A percentile compares a stretch with the other conserved stretches of the same genome.
phyloP scores from a whole-genome alignment of 148 eudicot species.

The Rhododendron ferrugineum region DNA sequence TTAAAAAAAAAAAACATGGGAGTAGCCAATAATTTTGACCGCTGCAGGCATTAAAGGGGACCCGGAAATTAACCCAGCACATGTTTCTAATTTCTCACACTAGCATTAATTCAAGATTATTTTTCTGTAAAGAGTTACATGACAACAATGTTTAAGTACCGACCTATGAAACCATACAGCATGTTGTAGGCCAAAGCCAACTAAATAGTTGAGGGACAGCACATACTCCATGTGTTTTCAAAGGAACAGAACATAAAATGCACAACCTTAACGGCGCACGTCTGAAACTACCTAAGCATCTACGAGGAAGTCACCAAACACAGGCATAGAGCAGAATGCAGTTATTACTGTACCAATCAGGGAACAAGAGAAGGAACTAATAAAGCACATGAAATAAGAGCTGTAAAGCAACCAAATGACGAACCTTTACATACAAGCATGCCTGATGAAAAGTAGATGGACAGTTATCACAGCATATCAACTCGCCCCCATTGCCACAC shows the following conservation, averaged over 20 bases:
- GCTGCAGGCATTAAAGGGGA: background rate
- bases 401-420: slow-evolving; percentile 15
- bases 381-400: background rate
- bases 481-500: slow-evolving; percentile 94
- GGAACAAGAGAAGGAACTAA: background rate
- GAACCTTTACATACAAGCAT: slow-evolving; percentile 79
- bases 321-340: background rate
- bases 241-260: background rate
- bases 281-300: background rate
- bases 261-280: background rate
- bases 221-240: background rate
- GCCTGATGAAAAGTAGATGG: slow-evolving; percentile 91
- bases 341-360: background rate
- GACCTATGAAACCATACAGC: background rate
- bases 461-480: slow-evolving; percentile 94
- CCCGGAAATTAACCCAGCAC: background rate
- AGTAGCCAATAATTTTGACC: too few species aligned
- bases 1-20: too few species aligned
- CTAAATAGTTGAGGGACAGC: background rate
- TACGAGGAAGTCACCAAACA: background rate
- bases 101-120: background rate
- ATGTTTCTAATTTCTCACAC: background rate
- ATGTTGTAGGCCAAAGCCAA: background rate
- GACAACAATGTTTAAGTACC: background rate
- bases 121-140: background rate